Base-by-base conservation (phyloP, 2,329 filamentous ascomycete genomes). In the Byssothecium circinans region DNA sequence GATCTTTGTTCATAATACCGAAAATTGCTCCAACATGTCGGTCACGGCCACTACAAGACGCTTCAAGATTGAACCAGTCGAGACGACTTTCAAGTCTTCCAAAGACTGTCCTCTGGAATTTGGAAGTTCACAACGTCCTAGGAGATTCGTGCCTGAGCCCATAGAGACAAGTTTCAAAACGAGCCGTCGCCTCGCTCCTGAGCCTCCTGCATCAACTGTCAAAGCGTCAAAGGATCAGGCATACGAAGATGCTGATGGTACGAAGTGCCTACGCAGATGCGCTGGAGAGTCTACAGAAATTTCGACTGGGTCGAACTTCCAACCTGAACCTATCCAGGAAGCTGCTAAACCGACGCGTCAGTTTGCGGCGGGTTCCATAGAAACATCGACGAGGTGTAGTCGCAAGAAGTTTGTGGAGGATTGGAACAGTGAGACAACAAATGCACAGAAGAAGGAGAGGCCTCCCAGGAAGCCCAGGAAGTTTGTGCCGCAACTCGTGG, bases 401-500 rank as follows among this genome's bases (percentile, higher is more conserved):
- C 43, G 38, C 23, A 50, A 35, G 23, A 48, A 37, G 37, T 34
- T 37, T 41, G 33, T 65, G 56, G 54, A 67, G 37, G 40, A 56
- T 43, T 63, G 61, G 33, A 17, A 45, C 6, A 45, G 34, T 30
- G 19, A 45, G 34, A 32, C 23, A 17, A 11, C 32, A 20, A 38
- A 30, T 2, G 32, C 35, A 11, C 37, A 45, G 38, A 41, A 43
- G 29, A 44, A 45, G 27, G 41, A 46, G 39, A 50, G 23, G 43
- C 33, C 38, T 64, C 45, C 63, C 50, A 33, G 45, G 65, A 25
- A 23, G 10, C 52, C 64, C 3, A 74, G 78, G 34, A 80, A 72
- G 50, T 95, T 95, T 68, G 81, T 85, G 23, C 90, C 90, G 11
- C 86, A 92, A 61, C 76, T 95, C 45, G 85, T 95, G 52, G 89